Conservation (phyloP, 2,329 filamentous ascomycete genomes). For the Fusarium hainanense region DNA sequence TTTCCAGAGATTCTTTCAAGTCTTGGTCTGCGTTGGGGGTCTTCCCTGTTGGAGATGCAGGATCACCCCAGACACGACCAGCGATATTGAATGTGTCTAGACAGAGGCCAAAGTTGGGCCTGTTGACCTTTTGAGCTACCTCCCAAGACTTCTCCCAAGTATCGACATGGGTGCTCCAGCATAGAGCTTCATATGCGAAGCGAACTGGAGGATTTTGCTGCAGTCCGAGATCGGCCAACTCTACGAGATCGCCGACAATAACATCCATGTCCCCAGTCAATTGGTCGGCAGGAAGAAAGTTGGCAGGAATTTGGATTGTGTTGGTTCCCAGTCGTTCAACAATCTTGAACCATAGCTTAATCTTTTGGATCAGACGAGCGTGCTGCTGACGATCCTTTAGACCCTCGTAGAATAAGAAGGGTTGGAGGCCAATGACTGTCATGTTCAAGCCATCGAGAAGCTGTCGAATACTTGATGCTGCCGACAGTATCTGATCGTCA, state of each 20-base stretch:
- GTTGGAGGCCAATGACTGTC: conserved; percentile 7
- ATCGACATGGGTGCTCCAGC: conserved; percentile 12
- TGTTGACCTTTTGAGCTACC: neutral
- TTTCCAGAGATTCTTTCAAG: neutral
- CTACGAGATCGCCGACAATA: neutral
- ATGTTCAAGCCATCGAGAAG: neutral
- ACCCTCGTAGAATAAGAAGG: conserved; percentile 17
- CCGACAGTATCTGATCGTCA: neutral
- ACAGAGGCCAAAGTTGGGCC: conserved; percentile 8
- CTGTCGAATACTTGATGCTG: neutral
- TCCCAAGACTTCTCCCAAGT: conserved; percentile 22
- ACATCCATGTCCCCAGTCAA: conserved; percentile 16
- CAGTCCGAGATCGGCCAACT: conserved; percentile 3
- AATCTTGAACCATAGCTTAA: conserved; percentile 12
- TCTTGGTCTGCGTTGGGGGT: conserved; percentile 13
- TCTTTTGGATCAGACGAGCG: neutral
- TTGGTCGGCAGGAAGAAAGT: conserved; percentile 16
- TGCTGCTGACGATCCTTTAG: conserved; percentile 2
- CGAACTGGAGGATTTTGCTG: conserved; percentile 1
- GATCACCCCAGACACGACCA: conserved; percentile 5
- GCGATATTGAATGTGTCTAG: conserved; percentile 22
- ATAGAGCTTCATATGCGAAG: conserved; percentile 6
- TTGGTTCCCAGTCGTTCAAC: neutral
- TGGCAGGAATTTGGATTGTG: conserved; percentile 16
- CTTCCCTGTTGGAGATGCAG: conserved; percentile 4